Evolutionary conservation across 768 basidiomycete genomes (phyloP).

Genomic region (Trametes cingulata): DNA sequence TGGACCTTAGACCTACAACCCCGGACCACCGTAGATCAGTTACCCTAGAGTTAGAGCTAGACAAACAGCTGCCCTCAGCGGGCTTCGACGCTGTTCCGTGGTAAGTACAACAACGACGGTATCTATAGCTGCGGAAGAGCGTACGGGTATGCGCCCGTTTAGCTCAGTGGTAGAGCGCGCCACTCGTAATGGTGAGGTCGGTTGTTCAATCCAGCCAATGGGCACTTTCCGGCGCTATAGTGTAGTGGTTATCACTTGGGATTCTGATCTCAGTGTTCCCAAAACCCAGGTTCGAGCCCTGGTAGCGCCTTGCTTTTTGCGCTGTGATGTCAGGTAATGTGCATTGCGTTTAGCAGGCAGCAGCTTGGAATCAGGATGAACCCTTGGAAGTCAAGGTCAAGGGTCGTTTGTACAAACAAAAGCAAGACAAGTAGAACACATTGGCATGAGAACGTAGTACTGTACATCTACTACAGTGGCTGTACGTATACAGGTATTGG

Average conservation of each 20-base stretch:
- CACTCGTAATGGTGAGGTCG: slow-evolving; percentile 20
- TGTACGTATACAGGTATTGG: too few relatives aligned
- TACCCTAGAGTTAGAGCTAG: neutral
- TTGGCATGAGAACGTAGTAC: too few relatives aligned
- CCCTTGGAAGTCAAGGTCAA: too few relatives aligned
- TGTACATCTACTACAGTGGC: too few relatives aligned
- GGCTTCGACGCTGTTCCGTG: neutral
- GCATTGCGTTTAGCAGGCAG: too few relatives aligned
- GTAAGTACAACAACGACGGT: too few relatives aligned
- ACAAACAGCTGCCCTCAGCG: neutral
- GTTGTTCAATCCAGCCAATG: slow-evolving; percentile 20
- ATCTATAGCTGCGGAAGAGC: neutral
- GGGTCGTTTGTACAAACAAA: too few relatives aligned
- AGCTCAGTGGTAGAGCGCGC: slow-evolving; percentile 20
- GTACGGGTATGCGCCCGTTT: slow-evolving; percentile 4
- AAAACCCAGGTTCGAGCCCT: slow-evolving; percentile 24
- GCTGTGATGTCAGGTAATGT: too few relatives aligned
- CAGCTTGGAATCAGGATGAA: too few relatives aligned
- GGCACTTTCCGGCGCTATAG: slow-evolving; percentile 20
- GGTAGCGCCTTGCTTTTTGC: slow-evolving; percentile 16
- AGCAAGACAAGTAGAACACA: too few relatives aligned
- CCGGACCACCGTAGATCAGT: slow-evolving; percentile 6
- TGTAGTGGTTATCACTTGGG: slow-evolving; percentile 24
- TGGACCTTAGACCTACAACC: neutral
- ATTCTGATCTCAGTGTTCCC: slow-evolving; percentile 19